phyloP scores from a whole-genome alignment of 768 basidiomycete species.

The Daedaleopsis nitida region DNA sequence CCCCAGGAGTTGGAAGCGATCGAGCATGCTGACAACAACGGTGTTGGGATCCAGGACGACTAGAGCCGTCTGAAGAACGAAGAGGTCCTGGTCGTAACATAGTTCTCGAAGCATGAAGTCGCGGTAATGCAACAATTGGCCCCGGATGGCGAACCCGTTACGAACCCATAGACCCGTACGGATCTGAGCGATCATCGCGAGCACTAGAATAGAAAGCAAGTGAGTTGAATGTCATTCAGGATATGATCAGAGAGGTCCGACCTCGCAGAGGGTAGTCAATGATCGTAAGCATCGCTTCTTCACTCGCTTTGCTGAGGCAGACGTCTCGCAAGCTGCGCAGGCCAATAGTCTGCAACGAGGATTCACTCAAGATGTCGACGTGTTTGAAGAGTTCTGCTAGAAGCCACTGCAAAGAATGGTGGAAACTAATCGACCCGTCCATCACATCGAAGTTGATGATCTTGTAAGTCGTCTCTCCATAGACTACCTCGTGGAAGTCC shows the following conservation, averaged over 20 bases:
- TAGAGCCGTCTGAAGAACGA: conserved; percentile 84
- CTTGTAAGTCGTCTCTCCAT: conserved; percentile 60
- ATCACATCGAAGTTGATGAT: conserved; percentile 78
- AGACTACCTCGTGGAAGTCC: conserved; percentile 64
- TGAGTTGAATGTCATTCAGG: not conserved
- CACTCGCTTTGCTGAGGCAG: conserved; percentile 60
- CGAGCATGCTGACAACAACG: conserved; percentile 83
- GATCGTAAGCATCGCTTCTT: conserved; percentile 69
- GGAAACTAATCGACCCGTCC: conserved; percentile 87
- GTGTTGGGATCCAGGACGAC: conserved; percentile 76
- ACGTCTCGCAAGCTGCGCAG: conserved; percentile 59
- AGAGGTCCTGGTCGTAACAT: conserved; percentile 95
- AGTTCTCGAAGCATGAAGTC: conserved; percentile 95
- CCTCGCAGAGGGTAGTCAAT: conserved; percentile 91
- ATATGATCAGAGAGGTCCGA: conserved; percentile 36
- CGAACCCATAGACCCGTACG: conserved; percentile 96
- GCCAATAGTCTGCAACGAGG: conserved; percentile 52
- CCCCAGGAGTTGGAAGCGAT: conserved; percentile 79
- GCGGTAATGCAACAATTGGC: conserved; percentile 93
- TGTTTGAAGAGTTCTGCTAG: conserved; percentile 89
- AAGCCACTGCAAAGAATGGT: conserved; percentile 91
- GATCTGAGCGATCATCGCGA: conserved; percentile 93
- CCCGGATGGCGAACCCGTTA: conserved; percentile 94
- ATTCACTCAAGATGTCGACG: conserved; percentile 63
- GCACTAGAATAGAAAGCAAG: conserved; percentile 45